Base-by-base conservation (phyloP, 495 filamentous ascomycete species). In the Pyrenopolyporus hunteri region DNA sequence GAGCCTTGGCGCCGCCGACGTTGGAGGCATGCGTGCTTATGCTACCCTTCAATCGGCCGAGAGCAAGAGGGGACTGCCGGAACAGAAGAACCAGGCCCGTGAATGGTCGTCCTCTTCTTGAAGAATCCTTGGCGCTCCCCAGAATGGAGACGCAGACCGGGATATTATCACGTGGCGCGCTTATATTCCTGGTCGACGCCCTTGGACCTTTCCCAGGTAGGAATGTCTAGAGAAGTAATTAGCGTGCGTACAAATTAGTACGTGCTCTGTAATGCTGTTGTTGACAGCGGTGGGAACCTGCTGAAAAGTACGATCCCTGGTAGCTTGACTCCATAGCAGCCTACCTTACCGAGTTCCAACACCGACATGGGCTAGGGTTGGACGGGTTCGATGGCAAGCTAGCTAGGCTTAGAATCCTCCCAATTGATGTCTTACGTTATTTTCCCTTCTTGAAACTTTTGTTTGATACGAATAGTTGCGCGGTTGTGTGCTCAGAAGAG, bases 161-260 rank as follows among this genome's bases (percentile, higher is more conserved):
- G 62, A 56, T 56, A 2, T 1, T 20, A 23, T 65, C 62, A 65
- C 62, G 62, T 65, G 62, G 44, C 49, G n/a, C 23, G 43, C 51
- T 50, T 52, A 47, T 57, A 58, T 35, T 19, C 28, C 44, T 48
- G 33, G 53, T 42, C 33, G 48, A 59, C 49, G 55, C 59, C 59
- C 61, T 64, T n/a, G 59, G 62, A 65, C 62, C 59, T 65, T 29
- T 59, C 62, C 62, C 22, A 65, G 56, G 43, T 65, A 59, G 62
- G 62, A 50, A 65, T 60, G 45, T 60, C 44, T 13, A 46, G 28
- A 56, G 35, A 51, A 55, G 17, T 40, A 19, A 36, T n/a, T n/a
- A n/a, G n/a, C n/a, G n/a, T n/a, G n/a, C n/a, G n/a, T n/a, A n/a
- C n/a, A n/a, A n/a, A n/a, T n/a, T n/a, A n/a, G n/a, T n/a, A n/a